Percentiles rank a stretch among this genome's conserved stretches.
Conservation (phyloP, 768 basidiomycete genomes). For the Suillus decipiens region DNA sequence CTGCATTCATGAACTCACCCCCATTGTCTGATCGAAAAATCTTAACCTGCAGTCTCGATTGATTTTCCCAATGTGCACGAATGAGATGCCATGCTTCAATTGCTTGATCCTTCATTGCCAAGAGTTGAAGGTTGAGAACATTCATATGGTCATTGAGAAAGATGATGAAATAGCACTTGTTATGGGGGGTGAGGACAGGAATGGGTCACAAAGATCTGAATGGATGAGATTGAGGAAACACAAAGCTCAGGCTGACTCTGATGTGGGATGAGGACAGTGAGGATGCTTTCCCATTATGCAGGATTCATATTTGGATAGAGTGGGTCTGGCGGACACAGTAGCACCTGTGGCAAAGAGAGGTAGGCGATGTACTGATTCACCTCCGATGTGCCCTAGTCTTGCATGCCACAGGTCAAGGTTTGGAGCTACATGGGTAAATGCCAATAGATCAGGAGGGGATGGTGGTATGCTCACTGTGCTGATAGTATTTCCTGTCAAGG, state of each 20-base stretch:
- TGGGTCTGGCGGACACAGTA: rapidly evolving
- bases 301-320: neutral
- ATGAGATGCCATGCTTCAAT: neutral
- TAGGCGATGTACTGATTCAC: neutral
- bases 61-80: neutral
- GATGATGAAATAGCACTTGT: slow-evolving; percentile 15
- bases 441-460: neutral
- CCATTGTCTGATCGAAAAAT: neutral
- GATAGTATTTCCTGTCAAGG: no score
- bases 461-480: no score
- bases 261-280: neutral
- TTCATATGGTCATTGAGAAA: slow-evolving; percentile 16
- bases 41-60: neutral
- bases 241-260: neutral
- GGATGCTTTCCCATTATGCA: slow-evolving; percentile 4
- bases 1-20: neutral
- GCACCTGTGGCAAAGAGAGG: neutral
- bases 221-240: neutral
- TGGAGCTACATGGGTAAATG: neutral
- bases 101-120: neutral
- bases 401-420: slow-evolving; percentile 2
- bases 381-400: neutral
- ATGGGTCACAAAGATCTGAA: slow-evolving; percentile 23
- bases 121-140: slow-evolving; percentile 17
- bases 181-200: slow-evolving; percentile 17